These are phyloP conservation scores for Echinosophora koreensis DNA, from an alignment of 306 rosid genomes.

Conservation along the genomic window DNA sequence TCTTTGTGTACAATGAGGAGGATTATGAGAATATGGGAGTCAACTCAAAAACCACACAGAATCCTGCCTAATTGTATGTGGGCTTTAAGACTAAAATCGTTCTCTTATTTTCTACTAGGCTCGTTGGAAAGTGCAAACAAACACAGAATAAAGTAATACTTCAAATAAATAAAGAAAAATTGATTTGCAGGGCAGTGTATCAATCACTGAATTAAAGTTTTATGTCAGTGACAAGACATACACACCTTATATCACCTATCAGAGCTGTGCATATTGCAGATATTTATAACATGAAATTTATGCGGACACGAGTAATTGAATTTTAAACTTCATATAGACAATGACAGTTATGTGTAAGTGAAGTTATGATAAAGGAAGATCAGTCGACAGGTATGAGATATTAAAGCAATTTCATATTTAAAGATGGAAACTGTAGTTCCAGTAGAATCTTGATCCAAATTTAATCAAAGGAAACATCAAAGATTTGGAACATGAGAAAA, in stretches of 20 bases:
- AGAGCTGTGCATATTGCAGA: slow-evolving; percentile 10
- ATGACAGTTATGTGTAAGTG: not conserved
- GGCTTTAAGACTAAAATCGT: not conserved
- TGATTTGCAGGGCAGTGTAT: not conserved
- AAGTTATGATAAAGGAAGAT: slow-evolving; percentile 19
- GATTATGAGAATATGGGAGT: slow-evolving; percentile 2
- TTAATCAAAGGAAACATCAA: slow-evolving; percentile 14
- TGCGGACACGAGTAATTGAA: not conserved
- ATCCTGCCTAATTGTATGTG: not conserved
- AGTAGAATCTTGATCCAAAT: slow-evolving; percentile 30
- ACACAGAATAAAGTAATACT: not conserved
- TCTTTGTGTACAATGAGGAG: slow-evolving; percentile 15
- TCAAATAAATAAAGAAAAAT: slow-evolving; percentile 1
- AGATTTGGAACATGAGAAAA: slow-evolving; percentile 14
- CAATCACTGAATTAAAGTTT: not conserved
- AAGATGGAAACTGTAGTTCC: not conserved
- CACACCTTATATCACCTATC: slow-evolving; percentile 2
- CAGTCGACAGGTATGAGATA: slow-evolving; percentile 25
- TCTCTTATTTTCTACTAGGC: slow-evolving; percentile 6
- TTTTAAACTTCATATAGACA: not conserved
- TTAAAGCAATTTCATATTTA: not conserved
- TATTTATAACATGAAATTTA: slow-evolving; percentile 30
- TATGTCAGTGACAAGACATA: not conserved
- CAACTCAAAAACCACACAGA: slow-evolving; percentile 3
- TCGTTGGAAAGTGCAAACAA: not conserved